Base-by-base conservation (phyloP, 2,329 filamentous ascomycete species). In the Akanthomyces uredinophilus region DNA sequence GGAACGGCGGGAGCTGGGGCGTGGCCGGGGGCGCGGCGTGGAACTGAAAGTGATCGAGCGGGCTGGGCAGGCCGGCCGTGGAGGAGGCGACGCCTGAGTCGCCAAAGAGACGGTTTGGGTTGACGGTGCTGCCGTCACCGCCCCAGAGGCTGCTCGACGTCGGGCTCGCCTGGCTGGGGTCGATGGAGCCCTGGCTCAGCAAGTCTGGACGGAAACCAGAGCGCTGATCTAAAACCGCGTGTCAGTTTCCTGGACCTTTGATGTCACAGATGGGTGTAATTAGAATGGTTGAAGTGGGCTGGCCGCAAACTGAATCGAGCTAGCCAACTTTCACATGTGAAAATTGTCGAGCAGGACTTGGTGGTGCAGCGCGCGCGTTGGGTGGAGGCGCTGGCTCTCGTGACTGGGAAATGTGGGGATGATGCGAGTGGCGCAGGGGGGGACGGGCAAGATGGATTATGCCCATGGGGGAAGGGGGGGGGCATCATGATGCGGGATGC, bases 1-100 rank as follows among this genome's bases (percentile, higher is more conserved):
- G 87, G 71, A 92, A 97, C 37, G 77, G 75, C 43, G 86, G 86
- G 24, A 87, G 75, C 62, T 87, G 79, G 39, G 80, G 66, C 44
- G 67, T 67, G 67, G 70, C 69, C 70, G 37, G 51, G 24, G 35
- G 18, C 18, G 52, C 35, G 11, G 51, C 43, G 14, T 60, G 56
- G 24, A 60, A 51, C 4, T 52, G 56, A 8, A 61, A 49, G 8
- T 81, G 79, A 63, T 59, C 49, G 46, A 57, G 53, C 44, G 79
- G 75, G 65, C 78, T 75, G 65, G 83, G 75, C 65, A 83, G 77
- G 66, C 82, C 76, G 66, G 71, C 77, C 61, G 79, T 73, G 32
- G 60, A 54, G 65, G 80, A 77, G 20, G 75, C 72, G 22, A 75
- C 76, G 64, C 76, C 77, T 46, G 69, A 63, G 51, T 77, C 72